phyloP scores from a whole-genome alignment of 108 stramenopile species.

The Nannochloropsis salina region DNA sequence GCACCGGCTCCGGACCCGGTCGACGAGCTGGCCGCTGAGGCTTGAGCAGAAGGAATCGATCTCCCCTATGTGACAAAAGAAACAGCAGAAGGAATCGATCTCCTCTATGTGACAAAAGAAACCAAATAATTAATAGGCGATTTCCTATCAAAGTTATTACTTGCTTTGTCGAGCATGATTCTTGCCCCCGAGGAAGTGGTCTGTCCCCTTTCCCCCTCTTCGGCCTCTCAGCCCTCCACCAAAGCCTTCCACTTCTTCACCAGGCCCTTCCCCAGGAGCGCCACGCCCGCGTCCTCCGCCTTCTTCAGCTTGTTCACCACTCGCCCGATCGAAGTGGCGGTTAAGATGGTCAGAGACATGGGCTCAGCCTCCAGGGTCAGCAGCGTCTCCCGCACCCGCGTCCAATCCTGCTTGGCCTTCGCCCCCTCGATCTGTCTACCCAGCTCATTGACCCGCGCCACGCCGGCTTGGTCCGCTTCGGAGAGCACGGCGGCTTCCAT shows the following conservation, averaged over 20 bases:
- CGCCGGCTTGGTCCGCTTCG: not conserved
- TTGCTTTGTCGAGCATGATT: no score
- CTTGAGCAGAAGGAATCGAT: no score
- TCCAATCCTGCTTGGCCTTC: not conserved
- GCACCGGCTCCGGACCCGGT: no score
- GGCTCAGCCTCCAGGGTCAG: not conserved
- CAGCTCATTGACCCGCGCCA: no score
- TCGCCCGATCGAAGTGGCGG: not conserved
- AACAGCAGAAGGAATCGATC: no score
- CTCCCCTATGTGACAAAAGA: no score
- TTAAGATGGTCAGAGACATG: not conserved
- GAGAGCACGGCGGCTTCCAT: not conserved
- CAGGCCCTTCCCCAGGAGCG: not conserved
- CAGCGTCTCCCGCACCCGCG: not conserved
- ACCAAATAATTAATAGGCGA: no score
- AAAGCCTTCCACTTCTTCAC: conserved; percentile 14
- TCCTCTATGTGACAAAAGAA: no score
- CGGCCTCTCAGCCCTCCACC: not conserved
- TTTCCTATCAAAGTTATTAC: no score
- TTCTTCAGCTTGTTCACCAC: conserved; percentile 16
- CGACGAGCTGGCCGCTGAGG: no score
- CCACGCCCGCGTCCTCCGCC: not conserved
- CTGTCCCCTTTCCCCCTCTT: not conserved
- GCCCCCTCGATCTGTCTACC: not conserved
- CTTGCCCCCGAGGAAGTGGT: no score